phyloP scores from a whole-genome alignment of 495 filamentous ascomycete genomes.

The Daldinia decipiens region DNA sequence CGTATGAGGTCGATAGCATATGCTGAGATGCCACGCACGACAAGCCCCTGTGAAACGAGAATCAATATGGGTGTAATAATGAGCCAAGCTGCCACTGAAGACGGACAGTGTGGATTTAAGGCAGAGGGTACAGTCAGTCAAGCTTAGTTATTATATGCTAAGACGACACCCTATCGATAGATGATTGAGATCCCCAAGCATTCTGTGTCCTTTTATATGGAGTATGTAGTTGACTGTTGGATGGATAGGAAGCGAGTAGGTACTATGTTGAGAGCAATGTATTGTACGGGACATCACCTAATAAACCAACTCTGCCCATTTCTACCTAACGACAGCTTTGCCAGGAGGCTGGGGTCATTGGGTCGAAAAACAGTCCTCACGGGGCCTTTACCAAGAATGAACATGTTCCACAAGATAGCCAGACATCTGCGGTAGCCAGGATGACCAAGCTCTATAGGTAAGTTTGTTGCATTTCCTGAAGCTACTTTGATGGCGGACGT shows the following conservation, averaged over 20 bases:
- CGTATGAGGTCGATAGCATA: constrained; percentile 30
- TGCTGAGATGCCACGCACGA: constrained; percentile 26
- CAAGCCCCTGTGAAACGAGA: constrained; percentile 26
- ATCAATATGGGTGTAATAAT: constrained; percentile 31
- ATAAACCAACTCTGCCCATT: background rate
- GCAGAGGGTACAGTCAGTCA: constrained; percentile 28
- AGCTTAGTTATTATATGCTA: background rate
- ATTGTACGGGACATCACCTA: background rate
- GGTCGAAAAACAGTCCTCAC: constrained; percentile 6
- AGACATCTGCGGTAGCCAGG: constrained; percentile 15
- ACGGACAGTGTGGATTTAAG: constrained; percentile 37
- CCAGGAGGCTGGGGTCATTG: constrained; percentile 6
- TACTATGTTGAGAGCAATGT: background rate
- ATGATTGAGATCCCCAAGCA: background rate
- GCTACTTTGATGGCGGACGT: constrained; percentile 35
- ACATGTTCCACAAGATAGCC: constrained; percentile 19
- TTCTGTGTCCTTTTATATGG: background rate
- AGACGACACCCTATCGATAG: background rate
- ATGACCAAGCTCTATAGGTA: constrained; percentile 13
- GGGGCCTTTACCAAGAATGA: constrained; percentile 6
- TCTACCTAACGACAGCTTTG: constrained; percentile 1
- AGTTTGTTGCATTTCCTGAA: constrained; percentile 32
- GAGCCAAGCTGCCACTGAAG: constrained; percentile 27
- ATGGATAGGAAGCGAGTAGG: background rate
- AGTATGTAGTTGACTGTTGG: background rate